Evolutionary conservation across 2,329 filamentous ascomycete species (phyloP).

Genomic region (Monilinia vaccinii-corymbosi): DNA sequence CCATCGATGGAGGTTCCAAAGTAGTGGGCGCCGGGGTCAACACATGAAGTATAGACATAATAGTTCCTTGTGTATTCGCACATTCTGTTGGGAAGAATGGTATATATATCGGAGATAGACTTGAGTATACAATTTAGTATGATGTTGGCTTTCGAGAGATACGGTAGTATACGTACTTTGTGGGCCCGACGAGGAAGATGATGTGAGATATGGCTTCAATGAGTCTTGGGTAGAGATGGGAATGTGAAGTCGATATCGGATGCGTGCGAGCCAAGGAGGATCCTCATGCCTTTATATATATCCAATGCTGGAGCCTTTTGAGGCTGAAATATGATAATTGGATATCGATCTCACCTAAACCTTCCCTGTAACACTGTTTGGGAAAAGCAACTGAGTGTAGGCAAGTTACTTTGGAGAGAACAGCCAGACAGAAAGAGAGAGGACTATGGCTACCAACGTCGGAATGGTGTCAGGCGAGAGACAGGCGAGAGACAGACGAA

Average conservation of each 20-base stretch:
- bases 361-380: conserved; percentile 7
- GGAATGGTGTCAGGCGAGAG: conserved; percentile 4
- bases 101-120: not conserved
- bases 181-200: not conserved
- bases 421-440: conserved; percentile 21
- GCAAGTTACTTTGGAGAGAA: not conserved
- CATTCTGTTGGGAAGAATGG: conserved; percentile 30
- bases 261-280: not conserved
- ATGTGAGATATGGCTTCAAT: not conserved
- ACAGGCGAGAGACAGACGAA: conserved; percentile 4
- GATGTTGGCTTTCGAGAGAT: not conserved
- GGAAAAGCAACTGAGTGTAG: conserved; percentile 17
- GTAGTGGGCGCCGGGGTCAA: conserved; percentile 61
- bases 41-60: conserved; percentile 65
- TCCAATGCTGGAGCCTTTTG: not conserved
- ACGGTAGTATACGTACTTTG: not conserved
- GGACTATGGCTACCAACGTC: conserved; percentile 19
- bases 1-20: conserved; percentile 62
- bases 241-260: not conserved
- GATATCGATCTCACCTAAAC: not conserved
- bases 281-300: conserved; percentile 10
- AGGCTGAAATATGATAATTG: conserved; percentile 6
- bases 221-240: not conserved
- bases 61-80: conserved; percentile 64
- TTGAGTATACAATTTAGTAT: not conserved